Percentiles rank a stretch among this genome's conserved stretches.
Conservation (phyloP, 192 early-diverging fungal species). For the Dissophora ornata region DNA sequence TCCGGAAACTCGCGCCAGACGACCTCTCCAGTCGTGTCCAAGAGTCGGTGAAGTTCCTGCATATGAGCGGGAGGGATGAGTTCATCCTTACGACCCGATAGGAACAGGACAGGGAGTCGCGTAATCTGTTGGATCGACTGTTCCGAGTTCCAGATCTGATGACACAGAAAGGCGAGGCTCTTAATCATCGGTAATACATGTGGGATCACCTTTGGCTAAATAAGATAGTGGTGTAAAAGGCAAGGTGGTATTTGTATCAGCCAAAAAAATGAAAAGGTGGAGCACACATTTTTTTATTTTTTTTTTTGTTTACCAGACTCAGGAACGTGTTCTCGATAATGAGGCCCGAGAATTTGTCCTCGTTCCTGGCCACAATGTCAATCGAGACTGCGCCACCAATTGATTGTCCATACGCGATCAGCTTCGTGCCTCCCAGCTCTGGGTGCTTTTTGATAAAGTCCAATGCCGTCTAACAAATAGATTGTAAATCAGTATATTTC, state of each 20-base stretch:
- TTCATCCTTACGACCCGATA: constrained; percentile 87
- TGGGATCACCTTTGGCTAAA: constrained; percentile 92
- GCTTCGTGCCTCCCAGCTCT: constrained; percentile 75
- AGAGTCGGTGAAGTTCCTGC: constrained; percentile 75
- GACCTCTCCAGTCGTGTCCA: constrained; percentile 57
- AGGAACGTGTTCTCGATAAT: constrained; percentile 97
- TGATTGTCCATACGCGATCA: constrained; percentile 95
- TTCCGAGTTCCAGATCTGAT: constrained; percentile 92
- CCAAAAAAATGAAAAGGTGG: too few species aligned
- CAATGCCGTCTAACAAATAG: constrained; percentile 81
- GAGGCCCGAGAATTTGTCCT: constrained; percentile 80
- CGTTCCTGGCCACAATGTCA: constrained; percentile 82
- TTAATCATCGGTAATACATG: constrained; percentile 80
- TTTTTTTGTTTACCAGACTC: constrained; percentile 77
- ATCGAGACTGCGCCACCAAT: constrained; percentile 98
- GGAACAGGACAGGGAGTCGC: constrained; percentile 80
- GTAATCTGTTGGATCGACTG: constrained; percentile 71
- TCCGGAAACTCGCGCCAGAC: constrained; percentile 74
- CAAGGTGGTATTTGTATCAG: not conserved
- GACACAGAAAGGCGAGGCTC: constrained; percentile 81
- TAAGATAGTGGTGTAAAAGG: too few species aligned
- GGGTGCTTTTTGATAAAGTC: constrained; percentile 86
- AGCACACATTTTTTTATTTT: too few species aligned
- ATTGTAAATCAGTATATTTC: too few species aligned
- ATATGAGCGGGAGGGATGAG: constrained; percentile 92